phyloP scores from a whole-genome alignment of 1,284 basidiomycete genomes.

The Ganoderma multipileum region DNA sequence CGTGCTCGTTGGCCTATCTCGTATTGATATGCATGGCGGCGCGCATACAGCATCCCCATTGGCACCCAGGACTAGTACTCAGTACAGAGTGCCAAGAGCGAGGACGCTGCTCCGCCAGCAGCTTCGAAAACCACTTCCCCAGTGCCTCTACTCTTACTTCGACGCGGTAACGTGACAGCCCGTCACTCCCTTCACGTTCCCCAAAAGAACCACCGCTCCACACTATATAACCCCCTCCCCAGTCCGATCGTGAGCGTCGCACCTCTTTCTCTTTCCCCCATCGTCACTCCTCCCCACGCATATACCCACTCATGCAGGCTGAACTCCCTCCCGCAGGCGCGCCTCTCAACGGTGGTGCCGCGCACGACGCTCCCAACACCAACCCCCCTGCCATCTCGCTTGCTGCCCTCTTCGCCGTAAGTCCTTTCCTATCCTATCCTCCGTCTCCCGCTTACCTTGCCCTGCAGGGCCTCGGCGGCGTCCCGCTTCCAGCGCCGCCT shows the following conservation, averaged over 20 bases:
- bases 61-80: too few species aligned
- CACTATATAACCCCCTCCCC: not conserved
- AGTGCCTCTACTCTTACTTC: not conserved
- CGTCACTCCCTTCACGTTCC: not conserved
- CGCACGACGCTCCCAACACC: not conserved
- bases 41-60: too few species aligned
- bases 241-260: not conserved
- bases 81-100: too few species aligned
- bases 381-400: not conserved
- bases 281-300: not conserved
- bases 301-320: not conserved
- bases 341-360: not conserved
- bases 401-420: not conserved
- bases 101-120: too few species aligned
- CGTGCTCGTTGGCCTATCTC: too few species aligned
- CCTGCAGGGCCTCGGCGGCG: not conserved
- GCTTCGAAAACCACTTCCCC: too few species aligned
- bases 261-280: not conserved
- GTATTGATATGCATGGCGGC: too few species aligned
- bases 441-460: not conserved
- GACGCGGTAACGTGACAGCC: not conserved
- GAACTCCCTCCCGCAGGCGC: not conserved
- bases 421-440: not conserved
- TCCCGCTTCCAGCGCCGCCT: not conserved
- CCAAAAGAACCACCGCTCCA: not conserved